Conservation (phyloP, 140 eudicot species). For the Anethum foeniculum region DNA sequence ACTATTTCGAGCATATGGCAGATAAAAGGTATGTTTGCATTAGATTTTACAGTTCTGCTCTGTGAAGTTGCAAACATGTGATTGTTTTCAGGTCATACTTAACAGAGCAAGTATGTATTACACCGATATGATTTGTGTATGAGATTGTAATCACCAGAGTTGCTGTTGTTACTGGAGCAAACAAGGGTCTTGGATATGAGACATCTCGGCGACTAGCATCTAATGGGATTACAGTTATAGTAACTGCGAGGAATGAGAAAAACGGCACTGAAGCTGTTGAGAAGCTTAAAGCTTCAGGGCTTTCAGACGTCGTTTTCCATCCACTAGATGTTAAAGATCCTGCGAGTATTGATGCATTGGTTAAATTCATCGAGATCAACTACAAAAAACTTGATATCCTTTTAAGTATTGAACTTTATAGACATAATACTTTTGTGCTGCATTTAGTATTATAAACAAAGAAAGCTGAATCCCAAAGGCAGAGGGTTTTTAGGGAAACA, state of each 20-base stretch:
- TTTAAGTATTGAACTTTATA: not conserved
- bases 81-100: not conserved
- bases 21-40: not conserved
- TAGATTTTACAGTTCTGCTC: not conserved
- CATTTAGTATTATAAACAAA: not conserved
- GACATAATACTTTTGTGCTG: not conserved
- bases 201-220: constrained; percentile 26
- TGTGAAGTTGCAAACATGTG: not conserved
- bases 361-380: constrained; percentile 14
- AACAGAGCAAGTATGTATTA: not conserved
- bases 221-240: constrained; percentile 20
- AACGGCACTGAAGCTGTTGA: constrained; percentile 21
- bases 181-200: constrained; percentile 26
- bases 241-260: constrained; percentile 26
- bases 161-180: constrained; percentile 30
- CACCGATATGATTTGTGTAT: not conserved
- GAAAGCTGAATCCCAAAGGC: not conserved
- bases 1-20: not conserved
- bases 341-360: constrained; percentile 10
- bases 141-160: not conserved
- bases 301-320: constrained; percentile 18
- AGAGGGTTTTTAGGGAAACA: too few species aligned
- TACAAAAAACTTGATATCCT: constrained; percentile 27
- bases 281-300: constrained; percentile 14
- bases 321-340: constrained; percentile 25